phyloP scores from a whole-genome alignment of 2,329 filamentous ascomycete species.

The Paecilomyces dactylethromorphus region DNA sequence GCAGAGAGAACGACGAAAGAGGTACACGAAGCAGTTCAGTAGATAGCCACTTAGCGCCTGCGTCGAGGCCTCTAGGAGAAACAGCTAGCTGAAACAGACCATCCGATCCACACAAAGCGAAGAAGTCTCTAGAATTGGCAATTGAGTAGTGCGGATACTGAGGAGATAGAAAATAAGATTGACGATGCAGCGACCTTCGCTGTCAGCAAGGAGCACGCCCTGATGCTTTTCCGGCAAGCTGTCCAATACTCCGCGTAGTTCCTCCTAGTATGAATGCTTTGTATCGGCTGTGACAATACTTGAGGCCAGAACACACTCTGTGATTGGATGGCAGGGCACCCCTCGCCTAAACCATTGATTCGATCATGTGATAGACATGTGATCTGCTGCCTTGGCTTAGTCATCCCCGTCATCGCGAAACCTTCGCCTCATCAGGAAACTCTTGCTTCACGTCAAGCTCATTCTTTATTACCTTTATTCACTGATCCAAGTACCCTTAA shows the following conservation, averaged over 20 bases:
- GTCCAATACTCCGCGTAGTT: not conserved
- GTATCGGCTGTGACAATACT: not conserved
- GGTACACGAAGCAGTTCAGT: not conserved
- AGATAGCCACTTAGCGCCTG: constrained; percentile 7
- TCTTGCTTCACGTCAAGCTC: not conserved
- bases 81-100: constrained; percentile 3
- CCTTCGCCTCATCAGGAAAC: not conserved
- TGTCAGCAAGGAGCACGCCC: not conserved
- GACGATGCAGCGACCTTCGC: not conserved
- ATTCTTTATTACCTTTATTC: not conserved
- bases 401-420: not conserved
- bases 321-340: not conserved
- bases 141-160: not conserved
- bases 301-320: not conserved
- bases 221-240: not conserved
- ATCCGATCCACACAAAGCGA: constrained; percentile 2
- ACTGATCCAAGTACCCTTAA: not conserved
- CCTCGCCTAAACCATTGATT: not conserved
- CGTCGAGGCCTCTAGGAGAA: constrained; percentile 7
- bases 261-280: not conserved
- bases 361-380: not conserved
- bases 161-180: not conserved
- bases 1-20: not conserved
- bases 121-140: constrained; percentile 1
- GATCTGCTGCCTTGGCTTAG: not conserved